Base-by-base conservation (phyloP, 2,329 filamentous ascomycete species). In the Paecilomyces sp. region DNA sequence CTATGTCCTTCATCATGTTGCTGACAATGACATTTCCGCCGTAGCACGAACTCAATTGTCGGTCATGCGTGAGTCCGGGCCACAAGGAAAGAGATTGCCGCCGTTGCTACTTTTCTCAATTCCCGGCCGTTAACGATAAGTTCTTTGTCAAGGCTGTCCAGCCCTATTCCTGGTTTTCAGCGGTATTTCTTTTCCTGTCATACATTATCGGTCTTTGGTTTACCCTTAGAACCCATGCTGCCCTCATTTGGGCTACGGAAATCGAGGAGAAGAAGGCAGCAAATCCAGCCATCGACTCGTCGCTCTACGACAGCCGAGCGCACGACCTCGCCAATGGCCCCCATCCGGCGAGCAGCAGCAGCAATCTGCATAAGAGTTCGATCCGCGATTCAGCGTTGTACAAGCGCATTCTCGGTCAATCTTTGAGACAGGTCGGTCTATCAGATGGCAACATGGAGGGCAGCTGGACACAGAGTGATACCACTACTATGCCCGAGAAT, bases 151-250 rank as follows among this genome's bases (percentile, higher is more conserved):
- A 95, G 71, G 93, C 93, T 2, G 93, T 99, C 8, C 87, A 91
- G 54, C 94, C 94, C 1, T 99, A 96, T 75, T 96, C 91, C 68
- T 97, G 92, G 81, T 85, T 96, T 69, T 89, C 91, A 3, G 91
- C 94, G 0, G 77, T 88, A 3, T 83, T 95, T 70, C 81, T 99
- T 13, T 97, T 99, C 77, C 79, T 96, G 30, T 95, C 92, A 0
- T 99, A 99, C 72, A 81, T 94, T 36, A 94, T 97, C 61, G 94
- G 94, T 25, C 81, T 99, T 13, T 91, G 94, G 82, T 99, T 99
- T 75, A 99, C 94, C 0, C 83, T 99, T 22, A 85, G 94, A 64
- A 99, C 94, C 0, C 94, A 99, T 72, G 94, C 94, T 3, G 92
- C 95, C 3, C 89, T 97, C 54, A 99, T 99, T 65, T 99, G 94